Evolutionary conservation across 108 stramenopile genomes (phyloP).

Genomic region (Cyclotella baltica): DNA sequence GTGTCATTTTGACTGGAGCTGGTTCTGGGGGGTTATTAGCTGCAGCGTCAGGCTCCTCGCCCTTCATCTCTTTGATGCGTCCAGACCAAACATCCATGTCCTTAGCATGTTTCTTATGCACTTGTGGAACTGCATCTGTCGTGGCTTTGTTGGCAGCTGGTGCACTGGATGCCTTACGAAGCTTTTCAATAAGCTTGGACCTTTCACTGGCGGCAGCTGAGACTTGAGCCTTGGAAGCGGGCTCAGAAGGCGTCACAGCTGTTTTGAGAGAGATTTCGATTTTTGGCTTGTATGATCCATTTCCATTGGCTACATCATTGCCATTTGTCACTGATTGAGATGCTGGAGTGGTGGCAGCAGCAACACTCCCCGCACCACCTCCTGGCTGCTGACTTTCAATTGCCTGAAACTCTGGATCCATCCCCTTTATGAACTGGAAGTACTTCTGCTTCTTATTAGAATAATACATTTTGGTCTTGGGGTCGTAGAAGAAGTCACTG

Average conservation of each 20-base stretch:
- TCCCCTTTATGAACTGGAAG: conserved; percentile 55
- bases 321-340: not conserved
- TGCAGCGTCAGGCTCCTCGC: conserved; percentile 3
- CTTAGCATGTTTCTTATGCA: conserved; percentile 64
- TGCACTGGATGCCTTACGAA: conserved; percentile 27
- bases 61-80: conserved; percentile 63
- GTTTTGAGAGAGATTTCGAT: conserved; percentile 59
- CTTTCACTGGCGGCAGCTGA: conserved; percentile 39
- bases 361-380: not conserved
- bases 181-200: conserved; percentile 41
- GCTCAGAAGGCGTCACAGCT: conserved; percentile 12
- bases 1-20: conserved; percentile 49
- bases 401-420: conserved; percentile 37
- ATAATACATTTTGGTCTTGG: conserved; percentile 85
- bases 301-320: too few relatives aligned
- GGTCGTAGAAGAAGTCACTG: conserved; percentile 86
- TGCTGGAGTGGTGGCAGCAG: not conserved
- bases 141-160: conserved; percentile 16
- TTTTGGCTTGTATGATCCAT: conserved; percentile 35
- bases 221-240: conserved; percentile 9
- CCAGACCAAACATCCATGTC: conserved; percentile 83
- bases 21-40: not conserved
- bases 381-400: conserved; percentile 6
- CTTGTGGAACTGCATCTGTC: conserved; percentile 29
- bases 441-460: conserved; percentile 66